Percentiles rank a stretch among this genome's conserved stretches.
phyloP scores from a whole-genome alignment of 345 rosid species.

The Raphanus sativus region DNA sequence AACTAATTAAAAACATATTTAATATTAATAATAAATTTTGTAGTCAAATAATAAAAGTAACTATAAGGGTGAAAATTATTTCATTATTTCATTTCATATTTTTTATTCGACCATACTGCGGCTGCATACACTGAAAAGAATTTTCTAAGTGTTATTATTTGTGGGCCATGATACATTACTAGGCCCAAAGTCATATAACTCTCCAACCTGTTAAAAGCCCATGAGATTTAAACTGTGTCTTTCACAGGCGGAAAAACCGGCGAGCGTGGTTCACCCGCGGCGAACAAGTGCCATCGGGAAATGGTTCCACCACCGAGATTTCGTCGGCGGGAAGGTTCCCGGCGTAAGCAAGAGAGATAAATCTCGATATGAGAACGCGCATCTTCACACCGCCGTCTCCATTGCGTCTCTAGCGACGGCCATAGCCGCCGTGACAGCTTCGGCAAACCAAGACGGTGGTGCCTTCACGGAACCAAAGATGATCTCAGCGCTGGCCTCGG shows the following conservation, averaged over 20 bases:
- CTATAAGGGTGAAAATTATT: too few relatives aligned
- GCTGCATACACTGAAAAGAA: too few relatives aligned
- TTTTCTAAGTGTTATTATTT: neutral
- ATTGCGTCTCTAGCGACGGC: constrained; percentile 39
- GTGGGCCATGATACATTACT: neutral
- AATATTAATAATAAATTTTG: too few relatives aligned
- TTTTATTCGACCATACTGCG: too few relatives aligned
- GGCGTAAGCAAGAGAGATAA: constrained; percentile 33
- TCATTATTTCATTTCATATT: too few relatives aligned
- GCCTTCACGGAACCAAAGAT: constrained; percentile 53
- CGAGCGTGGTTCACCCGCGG: constrained; percentile 28
- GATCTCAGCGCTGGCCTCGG: constrained; percentile 77
- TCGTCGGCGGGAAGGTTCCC: constrained; percentile 20
- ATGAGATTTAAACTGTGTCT: neutral
- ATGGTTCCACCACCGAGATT: constrained; percentile 40
- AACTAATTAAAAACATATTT: too few relatives aligned
- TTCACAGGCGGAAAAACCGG: constrained; percentile 19
- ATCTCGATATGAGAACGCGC: constrained; percentile 37
- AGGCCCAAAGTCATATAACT: neutral
- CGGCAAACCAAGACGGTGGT: constrained; percentile 17
- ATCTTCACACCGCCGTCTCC: constrained; percentile 32
- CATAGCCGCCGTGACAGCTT: constrained; percentile 38
- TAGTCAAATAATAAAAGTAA: too few relatives aligned
- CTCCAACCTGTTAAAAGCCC: constrained; percentile 3
- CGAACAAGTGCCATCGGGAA: constrained; percentile 28